Evolutionary conservation across 306 rosid genomes (phyloP).

Genomic region (Psophocarpus tetragonolobus): DNA sequence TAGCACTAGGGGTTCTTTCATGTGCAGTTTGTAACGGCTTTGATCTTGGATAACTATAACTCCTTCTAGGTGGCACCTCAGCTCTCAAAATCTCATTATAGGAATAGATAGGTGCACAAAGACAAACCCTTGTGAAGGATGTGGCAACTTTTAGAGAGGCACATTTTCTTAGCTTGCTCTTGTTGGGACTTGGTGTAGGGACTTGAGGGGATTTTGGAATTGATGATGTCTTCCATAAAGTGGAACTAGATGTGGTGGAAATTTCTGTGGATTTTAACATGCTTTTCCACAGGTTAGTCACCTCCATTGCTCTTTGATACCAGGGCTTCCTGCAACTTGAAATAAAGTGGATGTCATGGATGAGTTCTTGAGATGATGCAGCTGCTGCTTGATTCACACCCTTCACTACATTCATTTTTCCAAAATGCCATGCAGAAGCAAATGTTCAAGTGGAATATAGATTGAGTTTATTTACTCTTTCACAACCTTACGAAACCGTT

Average conservation of each 20-base stretch:
- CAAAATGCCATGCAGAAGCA: not conserved
- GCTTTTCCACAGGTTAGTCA: conserved; percentile 61
- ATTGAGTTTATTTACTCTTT: not conserved
- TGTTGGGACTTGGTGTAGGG: conserved; percentile 23
- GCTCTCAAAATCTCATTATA: conserved; percentile 73
- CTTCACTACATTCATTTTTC: conserved; percentile 25
- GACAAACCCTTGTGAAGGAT: conserved; percentile 85
- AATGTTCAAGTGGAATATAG: not conserved
- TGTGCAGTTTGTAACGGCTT: conserved; percentile 49
- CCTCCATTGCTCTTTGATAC: conserved; percentile 87
- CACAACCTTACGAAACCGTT: not conserved
- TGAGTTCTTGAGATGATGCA: conserved; percentile 10
- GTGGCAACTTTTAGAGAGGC: conserved; percentile 79
- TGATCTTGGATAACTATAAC: conserved; percentile 85
- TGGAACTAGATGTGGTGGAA: conserved; percentile 26
- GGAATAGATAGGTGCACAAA: conserved; percentile 90
- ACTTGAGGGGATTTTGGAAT: conserved; percentile 52
- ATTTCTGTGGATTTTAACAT: conserved; percentile 49
- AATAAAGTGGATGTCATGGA: conserved; percentile 29
- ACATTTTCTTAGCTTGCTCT: conserved; percentile 73
- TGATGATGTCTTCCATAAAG: conserved; percentile 52
- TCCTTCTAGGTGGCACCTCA: conserved; percentile 82
- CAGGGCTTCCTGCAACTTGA: conserved; percentile 74
- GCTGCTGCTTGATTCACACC: conserved; percentile 8
- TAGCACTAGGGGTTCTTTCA: conserved; percentile 44